Conservation (phyloP, 1,284 basidiomycete genomes). For the Cryptococcus sp. region DNA sequence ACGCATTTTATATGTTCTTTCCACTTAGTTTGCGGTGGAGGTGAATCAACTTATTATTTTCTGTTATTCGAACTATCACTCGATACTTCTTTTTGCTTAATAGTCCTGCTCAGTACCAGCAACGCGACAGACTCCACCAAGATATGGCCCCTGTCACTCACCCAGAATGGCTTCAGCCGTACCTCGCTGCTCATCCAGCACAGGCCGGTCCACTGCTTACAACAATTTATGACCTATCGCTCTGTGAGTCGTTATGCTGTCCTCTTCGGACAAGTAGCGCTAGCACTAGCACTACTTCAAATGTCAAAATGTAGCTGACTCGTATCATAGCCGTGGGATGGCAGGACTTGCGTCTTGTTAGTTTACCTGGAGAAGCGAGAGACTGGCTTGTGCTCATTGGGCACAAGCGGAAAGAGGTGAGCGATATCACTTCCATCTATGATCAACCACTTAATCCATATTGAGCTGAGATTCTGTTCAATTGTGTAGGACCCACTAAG, state of each 20-base stretch:
- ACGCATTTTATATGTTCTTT: too few relatives aligned
- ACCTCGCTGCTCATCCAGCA: slow-evolving; percentile 23
- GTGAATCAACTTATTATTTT: too few relatives aligned
- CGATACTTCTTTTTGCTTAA: too few relatives aligned
- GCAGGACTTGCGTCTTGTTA: slow-evolving; percentile 40
- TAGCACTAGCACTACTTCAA: neutral
- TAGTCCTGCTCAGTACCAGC: too few relatives aligned
- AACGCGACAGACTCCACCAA: too few relatives aligned
- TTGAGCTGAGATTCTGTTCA: neutral
- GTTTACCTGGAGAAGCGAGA: slow-evolving; percentile 22
- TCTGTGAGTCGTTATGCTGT: slow-evolving; percentile 35
- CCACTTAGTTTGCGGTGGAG: too few relatives aligned
- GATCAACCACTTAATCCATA: neutral
- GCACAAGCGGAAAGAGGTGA: slow-evolving; percentile 42
- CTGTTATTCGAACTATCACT: too few relatives aligned
- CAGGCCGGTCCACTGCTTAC: slow-evolving; percentile 49
- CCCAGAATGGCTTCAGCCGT: slow-evolving; percentile 18
- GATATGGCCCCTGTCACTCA: neutral
- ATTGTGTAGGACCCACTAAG: slow-evolving; percentile 45
- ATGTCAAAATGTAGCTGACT: slow-evolving; percentile 1
- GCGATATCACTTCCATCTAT: slow-evolving; percentile 10
- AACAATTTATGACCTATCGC: slow-evolving; percentile 47
- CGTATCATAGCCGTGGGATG: slow-evolving; percentile 49
- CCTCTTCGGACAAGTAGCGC: neutral
- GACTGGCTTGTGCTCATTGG: slow-evolving; percentile 47